phyloP scores from a whole-genome alignment of 169 alveolate genomes.

The Cryptosporidium bovis region DNA sequence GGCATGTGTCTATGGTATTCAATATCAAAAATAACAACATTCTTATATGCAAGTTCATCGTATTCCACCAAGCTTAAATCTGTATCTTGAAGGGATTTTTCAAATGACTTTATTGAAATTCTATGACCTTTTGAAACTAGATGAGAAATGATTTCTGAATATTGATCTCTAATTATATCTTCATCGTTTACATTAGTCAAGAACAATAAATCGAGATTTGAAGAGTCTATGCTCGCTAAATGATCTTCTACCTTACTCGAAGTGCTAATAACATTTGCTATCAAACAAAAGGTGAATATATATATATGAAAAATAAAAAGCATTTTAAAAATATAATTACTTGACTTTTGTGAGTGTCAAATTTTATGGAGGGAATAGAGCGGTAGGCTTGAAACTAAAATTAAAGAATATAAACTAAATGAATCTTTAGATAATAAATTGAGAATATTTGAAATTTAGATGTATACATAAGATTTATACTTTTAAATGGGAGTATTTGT shows the following conservation, averaged over 20 bases:
- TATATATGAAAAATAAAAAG: background rate
- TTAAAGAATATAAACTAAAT: too few species aligned
- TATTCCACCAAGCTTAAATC: conserved; percentile 16
- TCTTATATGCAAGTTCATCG: conserved; percentile 26
- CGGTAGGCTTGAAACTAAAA: conserved; percentile 5
- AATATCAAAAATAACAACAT: conserved; percentile 41
- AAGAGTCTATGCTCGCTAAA: background rate
- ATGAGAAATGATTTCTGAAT: conserved; percentile 22
- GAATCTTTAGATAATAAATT: too few species aligned
- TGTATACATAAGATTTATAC: too few species aligned
- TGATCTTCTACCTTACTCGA: too few species aligned
- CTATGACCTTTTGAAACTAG: conserved; percentile 25
- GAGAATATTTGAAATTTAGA: too few species aligned
- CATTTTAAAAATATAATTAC: conserved; percentile 14
- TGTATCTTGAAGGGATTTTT: background rate
- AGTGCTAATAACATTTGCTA: background rate
- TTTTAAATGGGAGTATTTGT: background rate
- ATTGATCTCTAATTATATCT: background rate
- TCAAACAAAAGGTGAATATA: background rate
- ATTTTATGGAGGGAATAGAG: conserved; percentile 52
- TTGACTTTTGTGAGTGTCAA: conserved; percentile 20
- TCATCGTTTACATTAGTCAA: conserved; percentile 47
- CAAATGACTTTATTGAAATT: conserved; percentile 16
- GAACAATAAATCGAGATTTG: background rate
- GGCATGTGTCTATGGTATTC: background rate